Conservation (phyloP, 148 eudicot genomes). For the Vaccinium myrtillus region DNA sequence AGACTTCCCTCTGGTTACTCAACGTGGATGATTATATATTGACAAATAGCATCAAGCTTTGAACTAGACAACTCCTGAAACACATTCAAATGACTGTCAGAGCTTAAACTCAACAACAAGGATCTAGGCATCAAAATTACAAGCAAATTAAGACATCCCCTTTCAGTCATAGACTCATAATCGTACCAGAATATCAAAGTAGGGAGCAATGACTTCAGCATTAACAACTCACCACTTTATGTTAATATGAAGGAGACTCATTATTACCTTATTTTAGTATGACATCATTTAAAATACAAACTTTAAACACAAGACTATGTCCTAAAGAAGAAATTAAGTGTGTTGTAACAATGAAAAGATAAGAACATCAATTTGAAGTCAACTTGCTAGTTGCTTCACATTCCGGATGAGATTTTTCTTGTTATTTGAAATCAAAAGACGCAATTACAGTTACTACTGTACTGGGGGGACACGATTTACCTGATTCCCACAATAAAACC, state of each 20-base stretch:
- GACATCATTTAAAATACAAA: not conserved
- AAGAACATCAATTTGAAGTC: not conserved
- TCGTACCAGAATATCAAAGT: not conserved
- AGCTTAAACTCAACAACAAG: not conserved
- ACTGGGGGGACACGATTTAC: not conserved
- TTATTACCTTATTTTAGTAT: not conserved
- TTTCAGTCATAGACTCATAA: not conserved
- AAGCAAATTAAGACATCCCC: not conserved
- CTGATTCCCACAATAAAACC: not conserved
- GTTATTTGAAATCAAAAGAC: not conserved
- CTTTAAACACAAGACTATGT: not conserved
- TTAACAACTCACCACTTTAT: not conserved
- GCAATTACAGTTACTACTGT: not conserved
- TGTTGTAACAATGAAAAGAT: not conserved
- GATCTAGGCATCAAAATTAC: not conserved
- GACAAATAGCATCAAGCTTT: conserved; percentile 17
- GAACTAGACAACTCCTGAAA: not conserved
- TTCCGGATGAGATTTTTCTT: not conserved
- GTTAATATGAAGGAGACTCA: not conserved
- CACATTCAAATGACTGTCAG: not conserved
- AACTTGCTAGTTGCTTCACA: not conserved
- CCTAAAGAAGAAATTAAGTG: not conserved
- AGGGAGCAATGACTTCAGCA: not conserved
- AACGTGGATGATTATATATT: conserved; percentile 24
- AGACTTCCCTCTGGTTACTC: conserved; percentile 40